Conservation (phyloP, 2,329 filamentous ascomycete species). For the Ambrosiella xylebori region DNA sequence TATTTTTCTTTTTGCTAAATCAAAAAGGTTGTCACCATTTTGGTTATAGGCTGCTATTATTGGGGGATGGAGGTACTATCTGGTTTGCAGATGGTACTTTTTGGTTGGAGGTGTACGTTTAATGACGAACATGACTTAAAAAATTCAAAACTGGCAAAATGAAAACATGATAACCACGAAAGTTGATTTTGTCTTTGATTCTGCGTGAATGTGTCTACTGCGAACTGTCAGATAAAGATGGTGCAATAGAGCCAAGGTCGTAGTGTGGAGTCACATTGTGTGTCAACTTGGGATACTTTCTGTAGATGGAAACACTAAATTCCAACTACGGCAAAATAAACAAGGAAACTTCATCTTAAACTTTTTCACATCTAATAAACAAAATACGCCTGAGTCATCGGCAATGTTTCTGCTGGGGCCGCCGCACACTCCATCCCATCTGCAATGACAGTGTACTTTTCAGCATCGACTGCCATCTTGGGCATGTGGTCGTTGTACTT, state of each 20-base stretch:
- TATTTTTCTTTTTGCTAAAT: slow-evolving; percentile 1
- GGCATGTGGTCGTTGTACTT: slow-evolving; percentile 73
- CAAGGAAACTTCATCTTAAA: neutral
- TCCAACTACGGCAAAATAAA: neutral
- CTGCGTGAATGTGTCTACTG: too few species aligned
- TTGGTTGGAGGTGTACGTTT: slow-evolving; percentile 11
- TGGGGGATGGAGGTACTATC: neutral
- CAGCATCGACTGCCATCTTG: slow-evolving; percentile 79
- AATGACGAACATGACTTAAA: slow-evolving; percentile 14
- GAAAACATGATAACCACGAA: neutral
- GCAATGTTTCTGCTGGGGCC: slow-evolving; percentile 52
- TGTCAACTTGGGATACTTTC: too few species aligned
- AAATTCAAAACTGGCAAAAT: neutral
- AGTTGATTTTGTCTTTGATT: too few species aligned
- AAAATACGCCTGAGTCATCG: slow-evolving; percentile 61
- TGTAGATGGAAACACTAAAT: too few species aligned
- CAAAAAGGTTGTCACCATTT: neutral
- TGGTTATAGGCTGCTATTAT: neutral
- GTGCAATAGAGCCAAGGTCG: too few species aligned
- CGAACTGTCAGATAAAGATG: too few species aligned
- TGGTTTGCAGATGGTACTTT: neutral
- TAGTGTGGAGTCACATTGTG: too few species aligned
- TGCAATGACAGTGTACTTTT: slow-evolving; percentile 75
- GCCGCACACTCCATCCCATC: slow-evolving; percentile 60
- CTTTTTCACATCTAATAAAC: slow-evolving; percentile 38